Evolutionary conservation across 768 basidiomycete genomes (phyloP).

Genomic region (Phaffia australis): DNA sequence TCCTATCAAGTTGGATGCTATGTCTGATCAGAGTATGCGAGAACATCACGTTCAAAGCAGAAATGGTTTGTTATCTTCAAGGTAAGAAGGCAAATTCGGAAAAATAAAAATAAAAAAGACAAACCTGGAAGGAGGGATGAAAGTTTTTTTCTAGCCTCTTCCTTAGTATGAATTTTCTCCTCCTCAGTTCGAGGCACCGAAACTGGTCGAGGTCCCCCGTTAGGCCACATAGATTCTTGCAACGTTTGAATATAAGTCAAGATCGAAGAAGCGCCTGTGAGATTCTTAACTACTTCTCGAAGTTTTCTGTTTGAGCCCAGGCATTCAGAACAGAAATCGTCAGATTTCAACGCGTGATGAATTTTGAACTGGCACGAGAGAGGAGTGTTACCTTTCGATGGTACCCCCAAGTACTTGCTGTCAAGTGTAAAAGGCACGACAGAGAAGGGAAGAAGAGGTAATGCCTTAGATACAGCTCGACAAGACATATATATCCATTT

Average conservation of each 20-base stretch:
- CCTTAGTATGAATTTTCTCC: constrained; percentile 67
- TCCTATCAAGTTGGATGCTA: constrained; percentile 98
- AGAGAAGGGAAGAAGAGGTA: too few species aligned
- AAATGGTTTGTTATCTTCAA: not conserved
- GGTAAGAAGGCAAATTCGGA: not conserved
- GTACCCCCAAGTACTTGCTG: constrained; percentile 89
- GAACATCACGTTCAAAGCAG: not conserved
- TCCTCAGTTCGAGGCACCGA: constrained; percentile 59
- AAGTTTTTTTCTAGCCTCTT: constrained; percentile 81
- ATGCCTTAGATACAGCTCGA: too few species aligned
- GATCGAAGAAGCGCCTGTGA: constrained; percentile 43
- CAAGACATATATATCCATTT: too few species aligned
- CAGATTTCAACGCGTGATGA: not conserved
- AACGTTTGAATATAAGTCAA: constrained; percentile 56
- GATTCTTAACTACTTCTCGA: constrained; percentile 58
- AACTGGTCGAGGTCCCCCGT: constrained; percentile 57
- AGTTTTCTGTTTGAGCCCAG: constrained; percentile 54
- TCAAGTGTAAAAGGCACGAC: too few species aligned
- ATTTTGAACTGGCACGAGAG: not conserved
- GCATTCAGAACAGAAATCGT: not conserved
- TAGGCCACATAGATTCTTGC: constrained; percentile 68
- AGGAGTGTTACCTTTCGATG: constrained; percentile 65
- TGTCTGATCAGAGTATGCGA: constrained; percentile 45
- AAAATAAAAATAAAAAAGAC: not conserved
- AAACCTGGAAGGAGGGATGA: constrained; percentile 82